phyloP scores from a whole-genome alignment of 1,284 basidiomycete genomes.

The Xerocomus amazonicus region DNA sequence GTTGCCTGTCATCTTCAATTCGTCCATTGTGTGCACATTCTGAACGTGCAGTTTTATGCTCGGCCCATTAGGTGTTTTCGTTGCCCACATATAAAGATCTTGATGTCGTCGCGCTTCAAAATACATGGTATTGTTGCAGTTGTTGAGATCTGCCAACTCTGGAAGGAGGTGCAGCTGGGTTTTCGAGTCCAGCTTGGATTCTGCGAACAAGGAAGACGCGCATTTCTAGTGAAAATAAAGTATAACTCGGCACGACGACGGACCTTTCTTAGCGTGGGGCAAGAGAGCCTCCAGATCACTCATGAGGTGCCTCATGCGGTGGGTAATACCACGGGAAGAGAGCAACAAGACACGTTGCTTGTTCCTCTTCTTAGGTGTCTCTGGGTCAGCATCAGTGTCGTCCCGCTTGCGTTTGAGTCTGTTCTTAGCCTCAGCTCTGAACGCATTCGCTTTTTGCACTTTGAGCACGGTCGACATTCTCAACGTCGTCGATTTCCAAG shows the following conservation, averaged over 20 bases:
- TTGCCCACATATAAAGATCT: slow-evolving; percentile 96
- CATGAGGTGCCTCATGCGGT: slow-evolving; percentile 97
- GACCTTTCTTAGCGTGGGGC: slow-evolving; percentile 97
- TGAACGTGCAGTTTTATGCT: slow-evolving; percentile 97
- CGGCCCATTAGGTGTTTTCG: slow-evolving; percentile 97
- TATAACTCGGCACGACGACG: slow-evolving; percentile 22
- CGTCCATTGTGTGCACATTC: slow-evolving; percentile 99
- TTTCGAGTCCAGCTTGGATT: slow-evolving; percentile 96
- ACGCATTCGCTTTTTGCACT: slow-evolving; percentile 56
- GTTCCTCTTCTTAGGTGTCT: slow-evolving; percentile 57
- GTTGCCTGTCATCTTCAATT: slow-evolving; percentile 99
- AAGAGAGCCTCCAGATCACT: slow-evolving; percentile 88
- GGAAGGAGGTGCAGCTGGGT: slow-evolving; percentile 92
- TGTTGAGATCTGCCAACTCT: slow-evolving; percentile 96
- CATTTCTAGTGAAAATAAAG: not conserved
- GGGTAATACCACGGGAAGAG: slow-evolving; percentile 92
- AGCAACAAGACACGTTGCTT: slow-evolving; percentile 89
- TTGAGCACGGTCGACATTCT: slow-evolving; percentile 74
- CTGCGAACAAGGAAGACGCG: slow-evolving; percentile 40
- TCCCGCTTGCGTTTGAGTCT: slow-evolving; percentile 63
- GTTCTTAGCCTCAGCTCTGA: slow-evolving; percentile 44
- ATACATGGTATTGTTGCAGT: slow-evolving; percentile 97
- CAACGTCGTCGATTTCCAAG: too few species aligned
- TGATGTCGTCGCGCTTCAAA: slow-evolving; percentile 96
- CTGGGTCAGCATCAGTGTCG: slow-evolving; percentile 50